Conservation (phyloP, 2,329 filamentous ascomycete species). For the Trichoderma sp. region DNA sequence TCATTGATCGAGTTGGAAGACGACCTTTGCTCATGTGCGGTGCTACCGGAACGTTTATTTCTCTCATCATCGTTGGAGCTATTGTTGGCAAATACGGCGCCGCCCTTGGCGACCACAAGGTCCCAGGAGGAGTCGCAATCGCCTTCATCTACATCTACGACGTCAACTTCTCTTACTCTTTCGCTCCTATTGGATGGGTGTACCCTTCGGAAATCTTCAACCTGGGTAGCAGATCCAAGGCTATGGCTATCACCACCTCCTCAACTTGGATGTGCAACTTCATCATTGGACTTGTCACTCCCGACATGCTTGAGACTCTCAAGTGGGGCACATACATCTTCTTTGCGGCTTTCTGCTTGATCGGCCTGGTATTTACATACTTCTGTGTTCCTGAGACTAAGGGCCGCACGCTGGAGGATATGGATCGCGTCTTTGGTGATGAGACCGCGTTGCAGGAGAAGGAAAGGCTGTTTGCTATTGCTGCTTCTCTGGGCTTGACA, state of each 20-base stretch:
- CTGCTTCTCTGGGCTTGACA: conserved; percentile 31
- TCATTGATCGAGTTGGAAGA: conserved; percentile 58
- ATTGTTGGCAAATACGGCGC: conserved; percentile 49
- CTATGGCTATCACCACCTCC: conserved; percentile 59
- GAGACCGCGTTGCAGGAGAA: conserved; percentile 40
- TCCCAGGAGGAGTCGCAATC: conserved; percentile 58
- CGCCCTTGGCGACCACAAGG: conserved; percentile 37
- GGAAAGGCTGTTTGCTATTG: conserved; percentile 29
- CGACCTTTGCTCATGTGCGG: conserved; percentile 65
- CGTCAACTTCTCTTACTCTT: conserved; percentile 63
- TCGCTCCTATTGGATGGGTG: conserved; percentile 65
- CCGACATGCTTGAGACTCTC: conserved; percentile 54
- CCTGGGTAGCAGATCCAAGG: conserved; percentile 58
- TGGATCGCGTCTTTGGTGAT: conserved; percentile 52
- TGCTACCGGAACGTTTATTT: conserved; percentile 63
- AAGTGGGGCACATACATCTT: conserved; percentile 59
- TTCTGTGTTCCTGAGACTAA: conserved; percentile 61
- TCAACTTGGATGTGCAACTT: conserved; percentile 45
- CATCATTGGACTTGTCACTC: conserved; percentile 39
- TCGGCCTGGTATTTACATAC: conserved; percentile 52
- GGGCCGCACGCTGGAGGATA: conserved; percentile 56
- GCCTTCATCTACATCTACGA: conserved; percentile 66
- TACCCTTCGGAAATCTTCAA: conserved; percentile 66
- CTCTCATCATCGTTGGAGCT: conserved; percentile 54
- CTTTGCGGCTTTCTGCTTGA: conserved; percentile 56